Evolutionary conservation across 495 filamentous ascomycete species (phyloP), one percentile per base, ranked within the genome.

Genomic region (Aspergillus cristatus): DNA sequence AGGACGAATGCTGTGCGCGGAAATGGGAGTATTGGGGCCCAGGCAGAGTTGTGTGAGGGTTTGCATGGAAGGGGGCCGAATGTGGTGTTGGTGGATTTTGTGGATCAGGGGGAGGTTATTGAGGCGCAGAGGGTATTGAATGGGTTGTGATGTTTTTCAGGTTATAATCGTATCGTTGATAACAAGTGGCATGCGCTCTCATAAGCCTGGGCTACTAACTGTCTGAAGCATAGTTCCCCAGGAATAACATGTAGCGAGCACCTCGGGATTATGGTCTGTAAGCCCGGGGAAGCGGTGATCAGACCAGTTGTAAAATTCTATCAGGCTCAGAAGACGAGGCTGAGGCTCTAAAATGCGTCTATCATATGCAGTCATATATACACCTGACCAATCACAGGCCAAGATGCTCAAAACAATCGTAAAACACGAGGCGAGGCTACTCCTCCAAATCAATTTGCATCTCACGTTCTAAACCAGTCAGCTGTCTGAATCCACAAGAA

Each of bases 61-160:
- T 22, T 76, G 45, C 82, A 79, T 71, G 66, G 62, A 1, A 47
- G 47, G 32, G 67, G 60, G 45, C 79, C 80, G 8, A 70, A 68
- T 34, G 79, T 78, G 28, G 58, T 83, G 24, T 58, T 86, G 20
- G 69, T 81, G 13, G 81, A 87, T 56, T 85, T 84, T 57, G 78
- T 71, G 34, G 74, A 81, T 51, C 52, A 72, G 32, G 81, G 79
- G 0, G 61, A 68, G n/a, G 55, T 68, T n/a, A 70, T 82, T 32
- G 51, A 50, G 6, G 70, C 73, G 4, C 76, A 79, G 37, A 68
- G 76, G 49, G 38, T 39, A 26, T 30, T 82, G 40, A 85, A 84
- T 58, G 71, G 75, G 18, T 60, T 84, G 7, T 57, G 50, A 33
- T 15, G 28, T 31, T 3, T 13, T 5, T 34, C 25, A 14, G 31